phyloP scores from a whole-genome alignment of 2,329 filamentous ascomycete species.

The Paradendryphiella salina region DNA sequence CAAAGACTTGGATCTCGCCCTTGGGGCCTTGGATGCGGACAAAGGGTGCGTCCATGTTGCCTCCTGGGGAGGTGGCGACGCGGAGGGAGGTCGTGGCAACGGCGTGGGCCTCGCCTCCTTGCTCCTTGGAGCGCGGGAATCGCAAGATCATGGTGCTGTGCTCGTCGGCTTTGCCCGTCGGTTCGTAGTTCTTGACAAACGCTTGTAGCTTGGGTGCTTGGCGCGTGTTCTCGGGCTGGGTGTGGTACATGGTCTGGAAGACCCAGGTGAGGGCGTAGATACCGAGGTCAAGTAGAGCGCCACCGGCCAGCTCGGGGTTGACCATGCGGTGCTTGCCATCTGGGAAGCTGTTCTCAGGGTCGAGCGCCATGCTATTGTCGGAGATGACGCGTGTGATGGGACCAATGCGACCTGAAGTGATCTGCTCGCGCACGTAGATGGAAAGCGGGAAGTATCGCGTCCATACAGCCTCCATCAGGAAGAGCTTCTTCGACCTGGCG shows the following conservation, averaged over 20 bases:
- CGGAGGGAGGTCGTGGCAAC: conserved; percentile 60
- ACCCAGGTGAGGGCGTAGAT: conserved; percentile 91
- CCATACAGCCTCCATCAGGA: conserved; percentile 70
- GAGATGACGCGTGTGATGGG: conserved; percentile 61
- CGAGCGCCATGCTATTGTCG: conserved; percentile 62
- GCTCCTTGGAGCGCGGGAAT: conserved; percentile 64
- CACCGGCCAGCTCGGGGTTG: conserved; percentile 80
- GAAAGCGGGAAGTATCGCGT: conserved; percentile 86
- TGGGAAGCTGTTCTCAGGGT: conserved; percentile 61
- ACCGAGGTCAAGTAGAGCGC: conserved; percentile 79
- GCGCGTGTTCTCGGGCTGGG: conserved; percentile 65
- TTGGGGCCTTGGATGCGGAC: conserved; percentile 79
- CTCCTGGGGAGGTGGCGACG: conserved; percentile 58
- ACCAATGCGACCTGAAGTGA: conserved; percentile 58
- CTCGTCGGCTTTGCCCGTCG: conserved; percentile 74
- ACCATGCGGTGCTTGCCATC: conserved; percentile 71
- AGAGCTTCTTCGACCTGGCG: conserved; percentile 67
- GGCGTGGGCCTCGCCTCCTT: conserved; percentile 65
- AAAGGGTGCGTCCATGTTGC: conserved; percentile 62
- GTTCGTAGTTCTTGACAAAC: conserved; percentile 70
- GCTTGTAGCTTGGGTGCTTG: conserved; percentile 69
- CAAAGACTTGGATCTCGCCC: conserved; percentile 80
- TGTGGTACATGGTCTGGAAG: conserved; percentile 85
- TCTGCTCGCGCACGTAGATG: conserved; percentile 71
- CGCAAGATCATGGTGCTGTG: conserved; percentile 75